Percentiles rank a stretch among this genome's conserved stretches.
These are phyloP conservation scores for Beauveria sp. DNA, from an alignment of 2,329 filamentous ascomycete species.

Conservation along the genomic window DNA sequence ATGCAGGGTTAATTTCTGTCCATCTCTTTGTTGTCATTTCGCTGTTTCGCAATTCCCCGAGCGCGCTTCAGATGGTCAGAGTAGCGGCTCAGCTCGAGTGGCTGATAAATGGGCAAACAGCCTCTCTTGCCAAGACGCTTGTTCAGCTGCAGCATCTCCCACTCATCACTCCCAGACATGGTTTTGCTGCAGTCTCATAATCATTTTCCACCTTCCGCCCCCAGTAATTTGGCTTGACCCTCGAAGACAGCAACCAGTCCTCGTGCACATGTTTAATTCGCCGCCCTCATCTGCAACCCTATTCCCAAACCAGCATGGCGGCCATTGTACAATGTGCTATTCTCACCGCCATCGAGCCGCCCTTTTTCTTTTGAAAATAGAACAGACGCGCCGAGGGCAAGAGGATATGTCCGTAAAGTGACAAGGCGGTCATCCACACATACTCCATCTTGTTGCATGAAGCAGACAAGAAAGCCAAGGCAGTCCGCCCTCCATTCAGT, in stretches of 20 bases:
- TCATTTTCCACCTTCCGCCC: neutral
- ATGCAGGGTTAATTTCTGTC: neutral
- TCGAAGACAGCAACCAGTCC: neutral
- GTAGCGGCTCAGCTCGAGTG: neutral
- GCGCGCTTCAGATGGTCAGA: neutral
- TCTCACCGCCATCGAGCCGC: neutral
- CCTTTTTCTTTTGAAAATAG: neutral
- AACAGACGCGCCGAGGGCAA: neutral
- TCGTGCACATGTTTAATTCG: neutral
- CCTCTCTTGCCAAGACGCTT: neutral
- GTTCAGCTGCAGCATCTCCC: too few relatives aligned
- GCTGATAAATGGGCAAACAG: neutral
- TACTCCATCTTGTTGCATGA: neutral
- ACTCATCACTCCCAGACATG: too few relatives aligned
- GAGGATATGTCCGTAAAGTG: neutral
- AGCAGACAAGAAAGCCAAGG: neutral
- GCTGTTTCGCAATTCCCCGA: neutral
- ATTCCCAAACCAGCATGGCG: slow-evolving; percentile 5
- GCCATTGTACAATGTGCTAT: slow-evolving; percentile 1
- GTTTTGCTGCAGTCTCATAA: too few relatives aligned
- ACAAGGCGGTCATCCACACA: neutral
- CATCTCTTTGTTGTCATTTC: neutral
- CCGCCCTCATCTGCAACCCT: neutral
- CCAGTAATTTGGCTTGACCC: neutral
- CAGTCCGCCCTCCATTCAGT: neutral